Evolutionary conservation across 306 rosid genomes (phyloP).

Genomic region (Dicorynia guianensis): DNA sequence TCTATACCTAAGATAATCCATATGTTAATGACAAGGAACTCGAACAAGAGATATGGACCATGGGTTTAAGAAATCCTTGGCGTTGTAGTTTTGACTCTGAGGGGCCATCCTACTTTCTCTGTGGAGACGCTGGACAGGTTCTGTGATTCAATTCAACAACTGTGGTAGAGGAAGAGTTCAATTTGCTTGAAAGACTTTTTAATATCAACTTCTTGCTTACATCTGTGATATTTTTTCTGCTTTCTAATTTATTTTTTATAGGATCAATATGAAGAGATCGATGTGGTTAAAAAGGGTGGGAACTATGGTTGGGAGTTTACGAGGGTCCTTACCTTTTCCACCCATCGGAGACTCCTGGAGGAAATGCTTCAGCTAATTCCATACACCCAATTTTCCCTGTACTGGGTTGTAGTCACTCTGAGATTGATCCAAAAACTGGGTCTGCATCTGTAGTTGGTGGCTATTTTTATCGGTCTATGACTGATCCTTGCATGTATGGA

Average conservation of each 20-base stretch:
- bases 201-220: constrained; percentile 6
- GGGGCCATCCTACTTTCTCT: constrained; percentile 53
- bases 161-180: not conserved
- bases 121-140: constrained; percentile 55
- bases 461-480: constrained; percentile 47
- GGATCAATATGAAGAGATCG: constrained; percentile 54
- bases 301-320: constrained; percentile 54
- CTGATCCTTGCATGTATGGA: constrained; percentile 57
- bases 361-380: constrained; percentile 41
- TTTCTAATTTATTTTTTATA: constrained; percentile 17
- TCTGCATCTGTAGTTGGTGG: constrained; percentile 51
- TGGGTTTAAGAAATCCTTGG: constrained; percentile 54
- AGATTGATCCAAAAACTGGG: constrained; percentile 25
- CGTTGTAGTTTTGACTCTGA: constrained; percentile 56
- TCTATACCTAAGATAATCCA: constrained; percentile 55
- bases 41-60: constrained; percentile 48
- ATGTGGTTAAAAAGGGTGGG: constrained; percentile 46
- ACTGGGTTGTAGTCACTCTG: constrained; percentile 49
- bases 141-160: not conserved
- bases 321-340: constrained; percentile 47
- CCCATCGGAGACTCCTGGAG: constrained; percentile 39
- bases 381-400: constrained; percentile 45
- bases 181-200: not conserved
- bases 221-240: not conserved
- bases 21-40: constrained; percentile 42